Percentiles rank a stretch among this genome's conserved stretches.
Evolutionary conservation across 1,284 basidiomycete species (phyloP).

Genomic region (Ceratobasidium theobromae): DNA sequence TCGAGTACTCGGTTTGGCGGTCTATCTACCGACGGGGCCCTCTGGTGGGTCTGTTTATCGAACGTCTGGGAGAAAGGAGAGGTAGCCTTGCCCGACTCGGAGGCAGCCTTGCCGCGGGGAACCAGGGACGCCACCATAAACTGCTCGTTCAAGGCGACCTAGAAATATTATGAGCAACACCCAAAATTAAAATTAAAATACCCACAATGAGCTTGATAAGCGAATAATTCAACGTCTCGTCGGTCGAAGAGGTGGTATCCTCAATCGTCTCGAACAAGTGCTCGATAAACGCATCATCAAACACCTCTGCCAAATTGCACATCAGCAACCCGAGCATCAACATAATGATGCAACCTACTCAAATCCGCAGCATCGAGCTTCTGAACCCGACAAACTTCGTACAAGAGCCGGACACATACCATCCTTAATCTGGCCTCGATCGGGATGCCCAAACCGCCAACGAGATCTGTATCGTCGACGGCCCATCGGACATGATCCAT

Average conservation of each 20-base stretch:
- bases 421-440: slow-evolving; percentile 79
- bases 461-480: slow-evolving; percentile 62
- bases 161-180: slow-evolving; percentile 16
- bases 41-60: slow-evolving; percentile 30
- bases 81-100: neutral
- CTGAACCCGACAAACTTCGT: slow-evolving; percentile 89
- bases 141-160: slow-evolving; percentile 96
- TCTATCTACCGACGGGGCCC: neutral
- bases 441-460: slow-evolving; percentile 47
- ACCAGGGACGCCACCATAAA: slow-evolving; percentile 81
- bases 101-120: slow-evolving; percentile 36
- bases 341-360: slow-evolving; percentile 51
- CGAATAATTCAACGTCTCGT: slow-evolving; percentile 92
- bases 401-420: slow-evolving; percentile 74
- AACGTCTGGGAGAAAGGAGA: neutral
- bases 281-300: slow-evolving; percentile 83
- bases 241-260: slow-evolving; percentile 81
- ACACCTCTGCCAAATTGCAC: slow-evolving; percentile 56
- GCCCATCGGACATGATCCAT: slow-evolving; percentile 71
- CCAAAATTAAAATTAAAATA: slow-evolving; percentile 9
- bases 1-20: slow-evolving; percentile 73
- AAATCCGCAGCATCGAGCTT: slow-evolving; percentile 75
- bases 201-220: slow-evolving; percentile 89
- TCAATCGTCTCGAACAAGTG: slow-evolving; percentile 94
- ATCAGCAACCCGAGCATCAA: neutral